Evolutionary conservation across 108 stramenopile genomes (phyloP), one percentile per base, ranked within the genome.

Genomic region (Asterionellopsis glacialis): DNA sequence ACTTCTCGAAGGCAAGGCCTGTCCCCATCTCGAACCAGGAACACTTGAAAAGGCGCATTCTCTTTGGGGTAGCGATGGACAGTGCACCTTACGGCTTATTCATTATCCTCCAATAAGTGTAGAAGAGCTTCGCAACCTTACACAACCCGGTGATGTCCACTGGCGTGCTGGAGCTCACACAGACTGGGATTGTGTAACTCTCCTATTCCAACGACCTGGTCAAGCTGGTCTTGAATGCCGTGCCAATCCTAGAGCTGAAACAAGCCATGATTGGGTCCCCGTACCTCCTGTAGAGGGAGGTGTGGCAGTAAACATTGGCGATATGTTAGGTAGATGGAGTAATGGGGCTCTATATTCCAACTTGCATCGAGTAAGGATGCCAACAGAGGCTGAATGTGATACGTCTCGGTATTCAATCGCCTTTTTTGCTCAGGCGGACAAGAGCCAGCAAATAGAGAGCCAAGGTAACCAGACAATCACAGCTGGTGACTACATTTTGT

Each of bases 81-180:
- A 81, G 50, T 81, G 80, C 41, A 77, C 76, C 13, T 50, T 81
- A 11, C 76, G 80, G 0, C 40, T 81, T 14, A 21, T 81, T 26
- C 80, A 81, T 56, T 81, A 81, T 50, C 73, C 80, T n/a, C 80
- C 80, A 9, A 48, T 58, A 38, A 23, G 40, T 28, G 38, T 49
- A 14, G 62, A 68, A 41, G 63, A 26, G 18, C 45, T 38, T 15
- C 26, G 14, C 9, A 42, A 52, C 16, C 61, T 69, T 13, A 19
- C 33, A 11, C 38, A 28, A 1, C 21, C 13, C 16, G 57, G 45
- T 11, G 12, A 18, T 14, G 19, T 38, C 19, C 59, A 45, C 38
- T 81, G 75, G 75, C 28, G 80, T 25, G 75, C 75, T 11, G 80
- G 80, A n/a, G 54, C 80, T 0, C 80, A 81, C 55, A 78, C 81